Conservation (phyloP, 345 rosid genomes). For the Moringa oleifera region DNA sequence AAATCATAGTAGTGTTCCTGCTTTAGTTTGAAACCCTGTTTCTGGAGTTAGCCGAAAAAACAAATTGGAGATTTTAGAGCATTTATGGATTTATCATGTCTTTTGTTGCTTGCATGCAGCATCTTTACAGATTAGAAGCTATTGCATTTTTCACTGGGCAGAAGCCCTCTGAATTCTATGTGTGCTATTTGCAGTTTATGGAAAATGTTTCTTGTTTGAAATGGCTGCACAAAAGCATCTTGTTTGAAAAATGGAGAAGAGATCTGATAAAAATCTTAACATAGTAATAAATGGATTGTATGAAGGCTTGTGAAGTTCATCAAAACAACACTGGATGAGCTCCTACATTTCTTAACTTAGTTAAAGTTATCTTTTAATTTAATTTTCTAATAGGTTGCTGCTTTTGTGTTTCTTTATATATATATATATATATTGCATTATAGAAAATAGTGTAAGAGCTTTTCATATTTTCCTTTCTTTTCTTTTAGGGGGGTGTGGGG, state of each 20-base stretch:
- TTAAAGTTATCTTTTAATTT: not conserved
- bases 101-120: not conserved
- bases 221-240: not conserved
- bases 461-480: too few species aligned
- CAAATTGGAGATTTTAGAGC: not conserved
- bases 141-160: not conserved
- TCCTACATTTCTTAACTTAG: not conserved
- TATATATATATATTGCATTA: too few species aligned
- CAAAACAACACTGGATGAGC: too few species aligned
- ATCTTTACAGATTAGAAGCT: not conserved
- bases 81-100: not conserved
- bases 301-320: not conserved
- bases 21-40: not conserved
- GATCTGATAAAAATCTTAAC: not conserved
- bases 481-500: too few species aligned
- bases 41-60: not conserved
- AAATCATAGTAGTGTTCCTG: too few species aligned
- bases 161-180: not conserved
- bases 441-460: too few species aligned
- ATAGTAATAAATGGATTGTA: not conserved
- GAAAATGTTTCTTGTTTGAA: not conserved
- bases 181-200: not conserved
- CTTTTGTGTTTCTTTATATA: too few species aligned
- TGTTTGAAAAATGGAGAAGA: not conserved
- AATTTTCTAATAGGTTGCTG: too few species aligned